These are phyloP conservation scores for Blastocystis sp. DNA, from an alignment of 352 stramenopile genomes.

Conservation along the genomic window DNA sequence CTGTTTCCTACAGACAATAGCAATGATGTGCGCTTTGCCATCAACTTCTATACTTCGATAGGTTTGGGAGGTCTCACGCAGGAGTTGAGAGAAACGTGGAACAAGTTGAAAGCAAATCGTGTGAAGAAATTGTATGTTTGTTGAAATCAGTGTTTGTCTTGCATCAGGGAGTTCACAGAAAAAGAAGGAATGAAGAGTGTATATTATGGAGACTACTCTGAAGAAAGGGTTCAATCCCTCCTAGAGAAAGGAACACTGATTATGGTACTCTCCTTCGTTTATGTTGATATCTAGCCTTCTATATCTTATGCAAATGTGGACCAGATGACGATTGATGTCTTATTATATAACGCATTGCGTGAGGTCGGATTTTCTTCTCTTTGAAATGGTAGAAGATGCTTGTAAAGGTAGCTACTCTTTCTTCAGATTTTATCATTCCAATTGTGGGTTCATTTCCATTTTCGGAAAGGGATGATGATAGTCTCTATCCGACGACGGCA, in stretches of 20 bases:
- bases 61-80: slow-evolving; percentile 89
- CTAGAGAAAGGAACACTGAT: background rate
- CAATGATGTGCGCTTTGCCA: slow-evolving; percentile 93
- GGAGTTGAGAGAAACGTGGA: slow-evolving; percentile 26
- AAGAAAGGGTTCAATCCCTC: background rate
- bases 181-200: background rate
- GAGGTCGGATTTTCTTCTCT: background rate
- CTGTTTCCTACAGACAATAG: slow-evolving; percentile 91
- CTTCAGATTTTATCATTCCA: background rate
- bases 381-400: background rate
- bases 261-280: background rate
- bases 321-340: slow-evolving; percentile 22
- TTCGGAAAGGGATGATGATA: background rate
- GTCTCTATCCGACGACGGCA: background rate
- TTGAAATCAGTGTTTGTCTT: background rate
- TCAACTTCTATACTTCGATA: slow-evolving; percentile 99
- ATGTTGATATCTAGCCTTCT: background rate
- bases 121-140: background rate
- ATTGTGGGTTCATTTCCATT: slow-evolving; percentile 3
- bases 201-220: background rate
- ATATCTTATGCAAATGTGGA: slow-evolving; percentile 51
- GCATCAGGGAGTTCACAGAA: background rate
- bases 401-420: background rate
- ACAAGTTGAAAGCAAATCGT: background rate
- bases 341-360: background rate